Evolutionary conservation across 805 yeast genomes (phyloP), one percentile per base, ranked within the genome.

Genomic region (Suhomyces sp.): DNA sequence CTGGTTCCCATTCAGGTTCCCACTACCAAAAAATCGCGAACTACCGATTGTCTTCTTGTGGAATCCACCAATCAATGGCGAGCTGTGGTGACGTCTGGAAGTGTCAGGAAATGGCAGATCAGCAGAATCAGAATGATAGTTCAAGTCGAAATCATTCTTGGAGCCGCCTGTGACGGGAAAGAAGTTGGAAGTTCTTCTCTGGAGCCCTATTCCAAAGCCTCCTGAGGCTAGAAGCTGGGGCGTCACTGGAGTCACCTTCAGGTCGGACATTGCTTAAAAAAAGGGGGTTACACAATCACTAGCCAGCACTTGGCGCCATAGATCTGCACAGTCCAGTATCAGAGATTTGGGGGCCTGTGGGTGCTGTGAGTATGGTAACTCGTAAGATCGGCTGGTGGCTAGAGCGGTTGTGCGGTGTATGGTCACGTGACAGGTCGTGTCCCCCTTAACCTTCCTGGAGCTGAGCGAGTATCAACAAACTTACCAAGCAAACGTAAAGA

Each of bases 131-230:
- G 40, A 21, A 33, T 50, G 40, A 17, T n/a, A 13, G 19, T 21
- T 29, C 24, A 47, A 19, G 3, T 47, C 45, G 13, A 40, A 13
- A 0, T 41, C 49, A 27, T 35, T 40, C 25, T 45, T 22, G 15
- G 52, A 24, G 22, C 50, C 46, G 12, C 48, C 49, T 19, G 33
- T 19, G 7, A 44, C 27, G 3, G 60, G 60, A 22, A 57, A 57
- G 56, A 57, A 57, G 49, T 56, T 57, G 46, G 60, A 57, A 4
- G 58, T 55, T 35, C 56, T 48, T 24, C 59, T 27, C 22, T 46
- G 50, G 29, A 33, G 20, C 19, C 44, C 50, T 17, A 44, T 24
- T 9, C 45, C 44, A 43, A 49, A 49, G 43, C 46, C 6, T 22
- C 50, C 44, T 13, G 46, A 15, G 19, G 50, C 35, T 9, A 45